phyloP scores from a whole-genome alignment of 176 grass and related monocot genomes.

The Zea mays region DNA sequence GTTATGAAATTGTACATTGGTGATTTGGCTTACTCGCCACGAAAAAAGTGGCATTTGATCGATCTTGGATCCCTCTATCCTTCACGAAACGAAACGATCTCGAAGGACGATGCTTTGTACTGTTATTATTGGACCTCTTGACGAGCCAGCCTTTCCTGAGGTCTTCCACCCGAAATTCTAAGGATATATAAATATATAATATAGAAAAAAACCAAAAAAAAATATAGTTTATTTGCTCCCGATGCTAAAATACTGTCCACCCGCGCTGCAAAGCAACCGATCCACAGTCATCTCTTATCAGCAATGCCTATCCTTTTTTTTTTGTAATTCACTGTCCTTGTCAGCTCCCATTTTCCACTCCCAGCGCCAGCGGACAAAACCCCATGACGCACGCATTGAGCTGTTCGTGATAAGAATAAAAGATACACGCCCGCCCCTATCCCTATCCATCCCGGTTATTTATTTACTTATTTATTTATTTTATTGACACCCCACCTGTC shows the following conservation, averaged over 20 bases:
- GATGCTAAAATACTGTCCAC: not conserved
- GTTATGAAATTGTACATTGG: not conserved
- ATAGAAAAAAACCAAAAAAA: not conserved
- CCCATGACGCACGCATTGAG: constrained; percentile 15
- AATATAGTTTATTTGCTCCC: not conserved
- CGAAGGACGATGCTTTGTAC: not conserved
- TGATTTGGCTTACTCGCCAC: not conserved
- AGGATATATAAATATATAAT: not conserved
- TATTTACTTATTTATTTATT: not conserved
- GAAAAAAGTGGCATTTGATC: not conserved
- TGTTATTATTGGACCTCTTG: not conserved
- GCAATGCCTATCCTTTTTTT: not conserved
- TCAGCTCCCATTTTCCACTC: not conserved
- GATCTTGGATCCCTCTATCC: not conserved
- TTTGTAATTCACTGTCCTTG: not conserved
- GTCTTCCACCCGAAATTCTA: not conserved
- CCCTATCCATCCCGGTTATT: not conserved
- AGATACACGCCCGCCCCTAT: not conserved
- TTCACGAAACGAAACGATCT: not conserved
- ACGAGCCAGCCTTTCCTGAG: not conserved
- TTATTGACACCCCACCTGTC: constrained; percentile 3
- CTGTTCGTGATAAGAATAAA: constrained; percentile 17
- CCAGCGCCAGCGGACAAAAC: constrained; percentile 15
- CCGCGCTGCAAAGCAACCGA: not conserved
- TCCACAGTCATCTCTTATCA: not conserved